phyloP scores from a whole-genome alignment of 139 green algal genomes.

The Penium margaritaceum region DNA sequence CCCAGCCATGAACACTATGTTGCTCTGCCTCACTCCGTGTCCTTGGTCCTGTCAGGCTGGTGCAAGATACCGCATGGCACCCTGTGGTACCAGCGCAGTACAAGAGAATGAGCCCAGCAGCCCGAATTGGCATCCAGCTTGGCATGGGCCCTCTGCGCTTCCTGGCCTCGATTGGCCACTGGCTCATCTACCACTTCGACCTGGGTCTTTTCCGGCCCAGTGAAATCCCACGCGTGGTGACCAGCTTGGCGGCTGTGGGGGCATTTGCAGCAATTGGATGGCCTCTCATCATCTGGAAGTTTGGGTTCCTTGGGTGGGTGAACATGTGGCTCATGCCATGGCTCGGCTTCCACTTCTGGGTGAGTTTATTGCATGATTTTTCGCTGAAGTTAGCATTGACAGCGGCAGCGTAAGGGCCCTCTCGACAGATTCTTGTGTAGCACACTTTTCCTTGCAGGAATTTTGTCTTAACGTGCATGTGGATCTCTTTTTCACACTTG shows the following conservation, averaged over 20 bases:
- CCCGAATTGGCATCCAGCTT: background rate
- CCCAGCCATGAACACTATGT: too few relatives aligned
- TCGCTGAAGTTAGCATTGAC: too few relatives aligned
- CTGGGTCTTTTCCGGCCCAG: constrained; percentile 23
- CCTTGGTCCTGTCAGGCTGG: constrained; percentile 24
- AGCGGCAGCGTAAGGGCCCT: too few relatives aligned
- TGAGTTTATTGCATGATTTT: too few relatives aligned
- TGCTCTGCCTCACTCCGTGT: too few relatives aligned
- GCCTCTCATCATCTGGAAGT: constrained; percentile 65
- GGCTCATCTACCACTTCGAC: constrained; percentile 38
- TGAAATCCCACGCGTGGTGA: constrained; percentile 49
- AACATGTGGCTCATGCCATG: constrained; percentile 97
- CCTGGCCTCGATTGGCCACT: constrained; percentile 39
- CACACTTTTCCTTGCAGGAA: too few relatives aligned
- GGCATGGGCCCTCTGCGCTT: constrained; percentile 34
- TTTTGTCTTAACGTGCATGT: too few relatives aligned
- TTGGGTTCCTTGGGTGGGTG: constrained; percentile 63
- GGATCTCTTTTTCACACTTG: too few relatives aligned
- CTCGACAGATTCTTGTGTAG: too few relatives aligned
- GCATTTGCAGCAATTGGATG: constrained; percentile 45
- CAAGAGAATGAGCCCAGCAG: constrained; percentile 13
- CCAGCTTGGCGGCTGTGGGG: constrained; percentile 60
- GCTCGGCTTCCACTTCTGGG: constrained; percentile 98
- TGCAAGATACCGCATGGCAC: constrained; percentile 40
- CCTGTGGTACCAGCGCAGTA: constrained; percentile 33